Evolutionary conservation across 2,329 filamentous ascomycete species (phyloP).

Genomic region (Fusarium ramigenum): DNA sequence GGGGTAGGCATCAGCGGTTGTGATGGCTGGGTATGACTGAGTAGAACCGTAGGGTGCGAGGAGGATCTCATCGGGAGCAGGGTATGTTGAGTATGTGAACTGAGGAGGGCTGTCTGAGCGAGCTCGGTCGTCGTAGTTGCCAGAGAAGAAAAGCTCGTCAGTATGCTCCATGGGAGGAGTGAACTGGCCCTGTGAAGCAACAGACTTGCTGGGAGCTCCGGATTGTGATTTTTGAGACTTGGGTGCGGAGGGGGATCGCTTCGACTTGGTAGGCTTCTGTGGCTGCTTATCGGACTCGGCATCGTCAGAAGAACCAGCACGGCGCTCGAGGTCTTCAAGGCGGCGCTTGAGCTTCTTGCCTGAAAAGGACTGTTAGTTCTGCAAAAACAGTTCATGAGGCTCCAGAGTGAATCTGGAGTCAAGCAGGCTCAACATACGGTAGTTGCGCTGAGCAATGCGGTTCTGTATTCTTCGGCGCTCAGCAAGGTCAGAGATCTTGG

Average conservation of each 20-base stretch:
- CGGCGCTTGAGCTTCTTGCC: slow-evolving; percentile 94
- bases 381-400: background rate
- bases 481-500: slow-evolving; percentile 96
- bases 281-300: slow-evolving; percentile 51
- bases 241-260: slow-evolving; percentile 42
- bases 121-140: slow-evolving; percentile 70
- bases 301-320: slow-evolving; percentile 68
- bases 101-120: slow-evolving; percentile 77
- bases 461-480: slow-evolving; percentile 96
- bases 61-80: slow-evolving; percentile 71
- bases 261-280: slow-evolving; percentile 44
- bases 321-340: slow-evolving; percentile 83
- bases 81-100: slow-evolving; percentile 73
- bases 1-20: slow-evolving; percentile 62
- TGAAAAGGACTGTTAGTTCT: slow-evolving; percentile 48
- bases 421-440: slow-evolving; percentile 70
- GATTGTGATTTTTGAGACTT: slow-evolving; percentile 46
- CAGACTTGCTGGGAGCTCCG: slow-evolving; percentile 48
- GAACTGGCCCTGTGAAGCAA: slow-evolving; percentile 62
- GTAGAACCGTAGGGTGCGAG: slow-evolving; percentile 67
- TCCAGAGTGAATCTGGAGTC: background rate
- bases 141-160: slow-evolving; percentile 74
- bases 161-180: slow-evolving; percentile 68
- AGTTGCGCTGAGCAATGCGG: slow-evolving; percentile 96
- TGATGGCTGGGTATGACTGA: slow-evolving; percentile 62